A percentile compares a stretch with the other conserved stretches of the same genome.
Evolutionary conservation across 78 protist species (phyloP).

Genomic region (Dictyostelium brefeldianum): DNA sequence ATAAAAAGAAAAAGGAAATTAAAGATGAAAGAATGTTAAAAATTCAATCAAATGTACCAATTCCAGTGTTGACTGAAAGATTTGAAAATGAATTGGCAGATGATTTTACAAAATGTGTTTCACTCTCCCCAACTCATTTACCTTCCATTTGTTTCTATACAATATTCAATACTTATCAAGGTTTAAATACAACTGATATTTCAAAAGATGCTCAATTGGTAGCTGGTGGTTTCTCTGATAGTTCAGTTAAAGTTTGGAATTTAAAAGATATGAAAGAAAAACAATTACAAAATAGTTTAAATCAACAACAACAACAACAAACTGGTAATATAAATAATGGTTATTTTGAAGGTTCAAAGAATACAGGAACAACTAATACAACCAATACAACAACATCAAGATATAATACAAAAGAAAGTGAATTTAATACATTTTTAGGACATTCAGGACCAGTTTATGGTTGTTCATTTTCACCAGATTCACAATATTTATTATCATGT

Average conservation of each 20-base stretch:
- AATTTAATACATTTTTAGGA: conserved; percentile 80
- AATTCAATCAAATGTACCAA: conserved; percentile 59
- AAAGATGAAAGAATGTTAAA: conserved; percentile 59
- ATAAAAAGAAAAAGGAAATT: conserved; percentile 25
- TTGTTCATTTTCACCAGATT: conserved; percentile 79
- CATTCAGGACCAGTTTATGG: conserved; percentile 91
- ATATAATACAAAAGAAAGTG: background rate
- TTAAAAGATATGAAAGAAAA: conserved; percentile 56
- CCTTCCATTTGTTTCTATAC: conserved; percentile 92
- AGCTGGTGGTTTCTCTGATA: conserved; percentile 86
- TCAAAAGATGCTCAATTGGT: conserved; percentile 51
- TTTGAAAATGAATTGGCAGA: conserved; percentile 64
- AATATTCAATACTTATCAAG: conserved; percentile 82
- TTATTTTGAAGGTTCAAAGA: conserved; percentile 1
- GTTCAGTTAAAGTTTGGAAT: conserved; percentile 86
- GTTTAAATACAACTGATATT: conserved; percentile 68
- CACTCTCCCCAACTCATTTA: conserved; percentile 65
- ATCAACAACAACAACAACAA: conserved; percentile 13
- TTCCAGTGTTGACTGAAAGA: conserved; percentile 61
- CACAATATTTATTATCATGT: conserved; percentile 78
- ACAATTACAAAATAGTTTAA: background rate
- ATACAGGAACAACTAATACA: background rate
- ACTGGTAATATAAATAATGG: background rate
- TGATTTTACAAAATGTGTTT: conserved; percentile 79
- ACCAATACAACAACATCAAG: background rate